Base-by-base conservation (phyloP, 352 stramenopile species). In the Aphanomyces astaci region DNA sequence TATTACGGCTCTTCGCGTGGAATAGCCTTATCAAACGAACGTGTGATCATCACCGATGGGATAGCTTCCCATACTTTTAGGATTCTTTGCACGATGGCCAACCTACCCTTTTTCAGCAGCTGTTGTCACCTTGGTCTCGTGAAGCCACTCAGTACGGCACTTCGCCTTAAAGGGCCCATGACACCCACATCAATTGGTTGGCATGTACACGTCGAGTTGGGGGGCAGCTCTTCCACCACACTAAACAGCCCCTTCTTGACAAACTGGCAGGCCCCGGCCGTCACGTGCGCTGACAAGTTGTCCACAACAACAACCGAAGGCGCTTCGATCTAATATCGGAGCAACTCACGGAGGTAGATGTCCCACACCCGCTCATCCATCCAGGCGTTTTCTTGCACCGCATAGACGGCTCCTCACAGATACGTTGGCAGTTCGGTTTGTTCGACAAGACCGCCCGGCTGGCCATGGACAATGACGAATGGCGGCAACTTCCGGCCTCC, bases 81-180 rank as follows among this genome's bases (percentile, higher is more conserved):
- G 39, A 46, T 46, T 46, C 39, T 46, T 46, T 46, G 39, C 39
- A 46, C 39, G 9, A 46, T 46, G 17, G 39, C 39, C 39, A 46
- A 46, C 39, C 39, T 9, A n/a, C n/a, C n/a, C n/a, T 17, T 46
- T 46, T 46, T 46, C 39, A 46, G 39, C 39, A 46, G 39, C 39
- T 17, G 39, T 46, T 46, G 39, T 46, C 39, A 46, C 39, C 39
- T 17, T 46, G 39, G 39, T 46, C 39, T 46, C 39, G 39, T 46
- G 39, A 17, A 46, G 39, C 39, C 39, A 46, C 39, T 46, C 39
- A 17, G 39, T 46, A 17, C 39, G 39, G 17, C 11, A 40, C 33
- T 63, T 63, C 17, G 11, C 13, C 33, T 63, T 63, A 22, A 63
- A 63, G 54, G 54, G 13, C 54, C 54, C 54, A 63, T 63, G 24